Evolutionary conservation across 805 yeast species (phyloP).

Genomic region (Kregervanrija fluxuum): DNA sequence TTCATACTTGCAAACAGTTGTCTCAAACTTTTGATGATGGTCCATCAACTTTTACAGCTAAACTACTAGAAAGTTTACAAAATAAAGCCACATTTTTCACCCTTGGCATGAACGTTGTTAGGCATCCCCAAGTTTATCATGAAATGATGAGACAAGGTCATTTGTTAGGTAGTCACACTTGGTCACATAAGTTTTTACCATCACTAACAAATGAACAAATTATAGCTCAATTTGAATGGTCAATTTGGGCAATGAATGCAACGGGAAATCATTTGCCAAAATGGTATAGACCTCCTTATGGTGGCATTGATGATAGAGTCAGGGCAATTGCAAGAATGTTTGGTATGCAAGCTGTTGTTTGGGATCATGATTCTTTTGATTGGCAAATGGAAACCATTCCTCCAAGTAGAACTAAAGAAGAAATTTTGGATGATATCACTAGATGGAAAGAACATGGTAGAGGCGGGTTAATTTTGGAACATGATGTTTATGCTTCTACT

Average conservation of each 20-base stretch:
- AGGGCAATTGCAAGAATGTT: conserved; percentile 72
- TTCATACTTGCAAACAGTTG: conserved; percentile 61
- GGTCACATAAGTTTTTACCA: conserved; percentile 88
- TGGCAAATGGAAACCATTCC: conserved; percentile 64
- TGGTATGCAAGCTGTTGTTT: conserved; percentile 80
- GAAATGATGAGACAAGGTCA: conserved; percentile 58
- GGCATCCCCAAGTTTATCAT: conserved; percentile 66
- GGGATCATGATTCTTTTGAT: conserved; percentile 91
- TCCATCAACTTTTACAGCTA: conserved; percentile 67
- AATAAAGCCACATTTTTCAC: conserved; percentile 73
- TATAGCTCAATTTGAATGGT: conserved; percentile 89
- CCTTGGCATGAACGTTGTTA: conserved; percentile 72
- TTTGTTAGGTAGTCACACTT: conserved; percentile 80
- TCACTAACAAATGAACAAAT: conserved; percentile 69
- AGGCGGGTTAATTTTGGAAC: conserved; percentile 76
- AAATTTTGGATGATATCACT: conserved; percentile 49
- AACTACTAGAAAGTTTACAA: conserved; percentile 46
- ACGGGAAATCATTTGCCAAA: conserved; percentile 81
- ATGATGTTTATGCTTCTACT: conserved; percentile 64
- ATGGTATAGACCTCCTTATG: conserved; percentile 96
- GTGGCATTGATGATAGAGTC: conserved; percentile 85
- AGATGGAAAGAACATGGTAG: conserved; percentile 38
- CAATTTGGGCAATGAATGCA: conserved; percentile 97
- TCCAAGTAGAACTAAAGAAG: conserved; percentile 36
- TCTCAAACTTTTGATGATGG: conserved; percentile 96